These are phyloP conservation scores for Asterophora lycoperdoides DNA, from an alignment of 768 basidiomycete species.

Conservation along the genomic window DNA sequence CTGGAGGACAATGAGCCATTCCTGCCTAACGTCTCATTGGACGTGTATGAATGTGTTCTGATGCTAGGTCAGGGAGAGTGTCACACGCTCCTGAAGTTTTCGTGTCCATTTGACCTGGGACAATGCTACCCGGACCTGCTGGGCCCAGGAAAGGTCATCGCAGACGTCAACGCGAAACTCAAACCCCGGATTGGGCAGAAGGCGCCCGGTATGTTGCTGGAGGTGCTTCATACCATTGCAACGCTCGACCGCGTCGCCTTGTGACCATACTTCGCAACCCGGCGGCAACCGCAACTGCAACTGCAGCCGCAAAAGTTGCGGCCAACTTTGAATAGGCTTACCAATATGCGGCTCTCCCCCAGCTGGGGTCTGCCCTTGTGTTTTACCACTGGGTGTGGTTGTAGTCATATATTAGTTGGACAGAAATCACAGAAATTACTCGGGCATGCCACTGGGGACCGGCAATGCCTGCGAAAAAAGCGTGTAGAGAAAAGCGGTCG, in stretches of 20 bases:
- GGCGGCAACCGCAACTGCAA: no score
- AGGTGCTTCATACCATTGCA: conserved; percentile 31
- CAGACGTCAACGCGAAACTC: conserved; percentile 32
- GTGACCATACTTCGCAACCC: no score
- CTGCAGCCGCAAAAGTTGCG: no score
- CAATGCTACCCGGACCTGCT: conserved; percentile 16
- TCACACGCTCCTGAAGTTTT: conserved; percentile 52
- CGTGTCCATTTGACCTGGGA: conserved; percentile 40
- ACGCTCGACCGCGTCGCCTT: conserved; percentile 46
- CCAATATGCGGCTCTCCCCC: no score
- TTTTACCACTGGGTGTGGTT: no score
- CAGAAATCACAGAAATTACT: no score
- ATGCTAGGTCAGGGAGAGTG: conserved; percentile 1
- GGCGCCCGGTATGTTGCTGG: conserved; percentile 18
- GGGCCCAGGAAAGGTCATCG: conserved; percentile 23
- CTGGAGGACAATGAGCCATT: conserved; percentile 26
- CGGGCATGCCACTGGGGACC: no score
- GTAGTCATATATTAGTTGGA: no score
- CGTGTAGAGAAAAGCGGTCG: no score
- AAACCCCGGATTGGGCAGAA: conserved; percentile 23
- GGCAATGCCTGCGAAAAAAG: no score
- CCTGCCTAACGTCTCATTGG: conserved; percentile 43
- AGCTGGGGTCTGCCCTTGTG: no score
- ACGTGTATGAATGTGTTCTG: conserved; percentile 46
- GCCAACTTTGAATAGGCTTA: no score